Evolutionary conservation across 169 alveolate genomes (phyloP), one percentile per base, ranked within the genome.

Genomic region (Plasmodium sp.): DNA sequence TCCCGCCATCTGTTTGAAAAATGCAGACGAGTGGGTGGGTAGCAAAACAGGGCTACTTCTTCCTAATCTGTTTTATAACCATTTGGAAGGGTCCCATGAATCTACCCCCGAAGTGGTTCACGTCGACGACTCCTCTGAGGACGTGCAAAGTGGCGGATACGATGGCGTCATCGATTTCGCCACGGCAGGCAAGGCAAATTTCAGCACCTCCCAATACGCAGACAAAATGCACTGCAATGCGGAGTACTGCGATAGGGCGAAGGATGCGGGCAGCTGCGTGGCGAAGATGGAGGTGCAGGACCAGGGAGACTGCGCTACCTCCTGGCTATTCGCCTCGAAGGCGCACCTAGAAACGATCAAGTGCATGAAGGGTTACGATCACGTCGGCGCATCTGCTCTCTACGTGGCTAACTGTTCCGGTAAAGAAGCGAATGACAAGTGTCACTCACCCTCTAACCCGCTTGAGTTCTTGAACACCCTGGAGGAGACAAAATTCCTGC

Each of bases 271-370:
- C 41, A 56, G 77, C 18, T 82, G 90, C 36, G 0, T 82, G 1
- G 22, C 90, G 1, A 48, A 82, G 0, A 82, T 82, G 0, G 51
- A 56, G 39, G 81, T 34, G 7, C 36, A 27, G 22, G 90, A 82
- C 18, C 80, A 82, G 5, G 79, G 90, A 33, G 22, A n/a, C 10
- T 82, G 90, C n/a, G 77, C 90, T 0, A 82, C 58, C 0, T 82
- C 90, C 1, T 82, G 90, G 77, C 33, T 82, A 6, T 82, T 82
- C 43, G 90, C 80, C 5, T 82, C 90, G 34, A 82, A 82, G 54
- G 5, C 33, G 12, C 79, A 54, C 7, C 36, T 84, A 31, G 93
- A 73, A 73, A 36, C 84, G 0, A 16, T 75, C 2, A 84, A 16
- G n/a, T 73, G 93, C 5, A 18, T 84, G 93, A 84, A 51, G 3